Conservation (phyloP, 306 rosid species). For the Alnus rubra region DNA sequence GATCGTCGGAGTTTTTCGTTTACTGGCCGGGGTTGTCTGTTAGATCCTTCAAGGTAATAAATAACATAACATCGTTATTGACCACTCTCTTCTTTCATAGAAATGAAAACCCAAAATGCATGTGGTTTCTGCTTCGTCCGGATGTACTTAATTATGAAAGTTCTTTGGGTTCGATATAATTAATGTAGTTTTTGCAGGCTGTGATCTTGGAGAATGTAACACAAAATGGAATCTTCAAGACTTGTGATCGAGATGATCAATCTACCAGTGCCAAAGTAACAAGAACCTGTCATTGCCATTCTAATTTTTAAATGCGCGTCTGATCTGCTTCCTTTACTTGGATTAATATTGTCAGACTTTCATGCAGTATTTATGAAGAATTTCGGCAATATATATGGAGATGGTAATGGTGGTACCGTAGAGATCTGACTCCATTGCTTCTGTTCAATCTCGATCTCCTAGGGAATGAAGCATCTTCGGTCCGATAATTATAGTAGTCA, state of each 20-base stretch:
- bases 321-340: not conserved
- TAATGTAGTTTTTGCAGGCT: not conserved
- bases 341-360: not conserved
- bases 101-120: not conserved
- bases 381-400: not conserved
- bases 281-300: not conserved
- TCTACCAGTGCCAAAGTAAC: not conserved
- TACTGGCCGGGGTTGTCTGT: not conserved
- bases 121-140: too few species aligned
- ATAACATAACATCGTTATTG: not conserved
- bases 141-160: too few species aligned
- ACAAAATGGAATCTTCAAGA: not conserved
- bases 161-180: too few species aligned
- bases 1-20: conserved; percentile 13
- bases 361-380: not conserved
- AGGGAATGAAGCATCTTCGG: conserved; percentile 65
- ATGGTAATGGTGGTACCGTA: not conserved
- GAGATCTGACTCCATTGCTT: not conserved
- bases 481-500: conserved; percentile 39
- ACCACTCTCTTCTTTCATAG: not conserved
- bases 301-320: not conserved
- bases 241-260: not conserved
- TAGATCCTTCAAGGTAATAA: not conserved
- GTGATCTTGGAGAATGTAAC: not conserved
- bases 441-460: conserved; percentile 22